Evolutionary conservation across 495 filamentous ascomycete species (phyloP), one percentile per base, ranked within the genome.

Genomic region (Stereocaulon alpinum): DNA sequence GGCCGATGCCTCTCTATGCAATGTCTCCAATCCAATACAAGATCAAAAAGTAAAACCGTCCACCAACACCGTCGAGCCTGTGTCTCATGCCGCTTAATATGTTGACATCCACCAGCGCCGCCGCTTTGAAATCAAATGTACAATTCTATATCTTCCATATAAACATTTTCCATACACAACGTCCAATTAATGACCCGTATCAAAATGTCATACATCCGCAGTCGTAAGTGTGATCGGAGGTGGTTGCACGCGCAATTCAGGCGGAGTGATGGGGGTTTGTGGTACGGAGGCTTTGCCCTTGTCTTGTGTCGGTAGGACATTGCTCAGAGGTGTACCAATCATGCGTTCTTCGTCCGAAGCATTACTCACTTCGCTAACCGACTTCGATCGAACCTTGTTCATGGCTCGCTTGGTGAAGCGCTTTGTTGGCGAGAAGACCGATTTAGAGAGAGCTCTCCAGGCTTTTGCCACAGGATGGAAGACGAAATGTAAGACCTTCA

Each of bases 151-250:
- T 30, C 40, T 37, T 44, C 40, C 18, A 41, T 63, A 59, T 15
- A 44, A 27, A 54, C 9, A 58, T 55, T 47, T 44, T 32, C 17
- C 20, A 52, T 52, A n/a, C 34, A 52, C 49, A 52, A 37, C 10
- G 34, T 52, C 14, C 30, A 15, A 50, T n/a, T 11, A 37, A 52
- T 34, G 9, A 24, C 41, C 6, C 6, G 52, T 12, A 27, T 40
- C 22, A 4, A 27, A 45, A 1, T 27, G 18, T 27, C 17, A 2
- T 29, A 34, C 17, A 44, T 41, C 30, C 32, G 61, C 62, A 18
- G 62, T 58, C 32, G 62, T 64, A 58, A 67, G 55, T 3, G 64
- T 67, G n/a, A 67, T 67, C 24, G 64, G 64, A n/a, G 64, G 64
- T 18, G 62, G 64, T 22, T 58, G 61, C 29, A 63, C 52, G 5